Conservation (phyloP, 225 moss, liverwort and hornwort genomes). For the Bryoerythrophyllum caledonicum region DNA sequence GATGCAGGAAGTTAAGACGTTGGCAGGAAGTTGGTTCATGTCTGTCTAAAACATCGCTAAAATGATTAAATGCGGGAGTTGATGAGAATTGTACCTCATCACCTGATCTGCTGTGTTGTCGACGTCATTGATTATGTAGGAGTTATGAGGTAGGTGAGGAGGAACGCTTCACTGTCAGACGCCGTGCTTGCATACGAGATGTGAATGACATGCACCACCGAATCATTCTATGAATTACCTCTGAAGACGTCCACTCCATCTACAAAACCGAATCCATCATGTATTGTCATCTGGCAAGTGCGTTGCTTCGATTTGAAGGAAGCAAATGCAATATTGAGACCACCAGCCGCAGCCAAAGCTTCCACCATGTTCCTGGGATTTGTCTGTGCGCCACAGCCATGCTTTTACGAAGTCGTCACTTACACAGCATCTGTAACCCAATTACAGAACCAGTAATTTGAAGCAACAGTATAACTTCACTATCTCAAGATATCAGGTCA, state of each 20-base stretch:
- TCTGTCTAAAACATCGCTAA: not conserved
- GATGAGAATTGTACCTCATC: not conserved
- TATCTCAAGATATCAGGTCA: not conserved
- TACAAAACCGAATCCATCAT: not conserved
- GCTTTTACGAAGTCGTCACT: too few species aligned
- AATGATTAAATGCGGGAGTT: not conserved
- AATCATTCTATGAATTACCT: not conserved
- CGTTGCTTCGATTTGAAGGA: too few species aligned
- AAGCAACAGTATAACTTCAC: not conserved
- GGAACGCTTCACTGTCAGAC: not conserved
- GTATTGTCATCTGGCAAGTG: too few species aligned
- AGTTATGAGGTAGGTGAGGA: not conserved
- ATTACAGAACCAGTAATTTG: too few species aligned
- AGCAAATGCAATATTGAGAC: too few species aligned
- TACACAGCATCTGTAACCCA: too few species aligned
- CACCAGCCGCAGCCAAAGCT: too few species aligned
- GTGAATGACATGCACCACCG: not conserved
- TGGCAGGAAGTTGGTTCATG: too few species aligned
- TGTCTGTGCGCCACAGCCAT: too few species aligned
- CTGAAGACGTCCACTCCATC: not conserved
- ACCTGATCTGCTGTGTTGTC: not conserved
- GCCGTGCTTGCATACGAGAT: not conserved
- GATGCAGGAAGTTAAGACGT: too few species aligned
- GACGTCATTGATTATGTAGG: not conserved
- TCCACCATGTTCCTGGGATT: too few species aligned